Base-by-base conservation (phyloP, 306 rosid species). In the Glycine tomentella region DNA sequence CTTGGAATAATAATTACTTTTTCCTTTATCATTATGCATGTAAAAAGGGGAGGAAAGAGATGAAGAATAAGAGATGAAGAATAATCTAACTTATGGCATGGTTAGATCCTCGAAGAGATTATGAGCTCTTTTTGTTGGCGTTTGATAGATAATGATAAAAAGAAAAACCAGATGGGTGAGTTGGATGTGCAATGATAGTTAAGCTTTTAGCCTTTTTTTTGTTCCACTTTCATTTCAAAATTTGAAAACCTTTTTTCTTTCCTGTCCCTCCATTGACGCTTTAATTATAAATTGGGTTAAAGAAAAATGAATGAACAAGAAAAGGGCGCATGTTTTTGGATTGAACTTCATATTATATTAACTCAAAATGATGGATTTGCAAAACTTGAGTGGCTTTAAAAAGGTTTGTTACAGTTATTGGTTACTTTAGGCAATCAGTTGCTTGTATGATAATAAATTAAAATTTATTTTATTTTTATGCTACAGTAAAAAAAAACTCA, bases 321-420 rank as follows among this genome's bases (percentile, higher is more conserved):
- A 84, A 84, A 74, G 84, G 78, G 67, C 10, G 8, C 61, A 74
- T 49, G 59, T 78, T 84, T 84, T 84, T 59, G 31, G 84, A 84
- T 57, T 58, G 76, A 86, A 36, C 74, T 82, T 81, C 11, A 75
- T 88, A 84, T 84, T 86, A 69, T 83, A 55, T 63, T 88, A 86
- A 75, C 85, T 82, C 70, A 46, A 11, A 48, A 80, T 78, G 80
- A 25, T 25, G 2, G 31, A 78, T 78, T 77, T 71, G 73, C 50
- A 86, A 55, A 77, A 63, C 82, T 79, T 84, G 72, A 78, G 74
- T 63, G 84, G 71, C 68, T 83, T 57, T n/a, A 57, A 79, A 25
- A 73, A 70, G 63, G 53, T 55, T 25, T 75, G 66, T 45, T 64
- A 55, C 71, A 74, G 52, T 74, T 71, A 83, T 72, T 72, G 68